Conservation (phyloP, 169 alveolate genomes). For the Besnoitia besnoiti region DNA sequence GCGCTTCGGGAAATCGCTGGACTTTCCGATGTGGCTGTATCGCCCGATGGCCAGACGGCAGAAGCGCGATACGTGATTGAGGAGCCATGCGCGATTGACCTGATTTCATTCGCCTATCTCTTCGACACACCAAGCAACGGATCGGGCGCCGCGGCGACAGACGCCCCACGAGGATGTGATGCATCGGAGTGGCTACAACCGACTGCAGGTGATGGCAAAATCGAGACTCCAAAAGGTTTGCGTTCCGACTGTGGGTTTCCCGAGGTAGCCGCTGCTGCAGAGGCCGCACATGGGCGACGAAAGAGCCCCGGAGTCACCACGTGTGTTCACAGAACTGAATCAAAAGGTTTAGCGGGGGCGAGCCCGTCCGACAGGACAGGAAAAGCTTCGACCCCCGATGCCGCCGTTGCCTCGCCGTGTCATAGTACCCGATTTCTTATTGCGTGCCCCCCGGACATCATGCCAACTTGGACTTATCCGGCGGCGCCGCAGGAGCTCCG, state of each 20-base stretch:
- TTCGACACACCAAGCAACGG: background rate
- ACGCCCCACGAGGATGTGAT: background rate
- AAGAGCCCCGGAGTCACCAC: no score
- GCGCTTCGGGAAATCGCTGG: background rate
- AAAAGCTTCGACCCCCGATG: background rate
- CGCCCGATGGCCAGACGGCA: background rate
- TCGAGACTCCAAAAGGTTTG: no score
- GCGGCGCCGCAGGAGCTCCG: background rate
- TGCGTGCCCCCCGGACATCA: background rate
- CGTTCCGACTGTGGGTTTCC: no score
- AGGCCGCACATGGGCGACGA: no score
- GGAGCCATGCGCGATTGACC: constrained; percentile 20
- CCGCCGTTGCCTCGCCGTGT: background rate
- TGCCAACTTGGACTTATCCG: background rate
- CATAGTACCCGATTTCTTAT: background rate
- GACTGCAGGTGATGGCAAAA: no score
- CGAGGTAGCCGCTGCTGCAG: no score
- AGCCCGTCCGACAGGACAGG: no score
- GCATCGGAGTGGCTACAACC: background rate
- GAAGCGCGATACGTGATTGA: constrained; percentile 4
- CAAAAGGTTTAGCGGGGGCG: no score
- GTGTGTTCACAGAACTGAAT: no score
- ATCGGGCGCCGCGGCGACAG: background rate
- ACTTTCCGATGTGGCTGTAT: background rate
- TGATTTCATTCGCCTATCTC: background rate